Percentiles rank a stretch among this genome's conserved stretches.
These are phyloP conservation scores for Cladorrhinum samala DNA, from an alignment of 495 filamentous ascomycete species.

Conservation along the genomic window DNA sequence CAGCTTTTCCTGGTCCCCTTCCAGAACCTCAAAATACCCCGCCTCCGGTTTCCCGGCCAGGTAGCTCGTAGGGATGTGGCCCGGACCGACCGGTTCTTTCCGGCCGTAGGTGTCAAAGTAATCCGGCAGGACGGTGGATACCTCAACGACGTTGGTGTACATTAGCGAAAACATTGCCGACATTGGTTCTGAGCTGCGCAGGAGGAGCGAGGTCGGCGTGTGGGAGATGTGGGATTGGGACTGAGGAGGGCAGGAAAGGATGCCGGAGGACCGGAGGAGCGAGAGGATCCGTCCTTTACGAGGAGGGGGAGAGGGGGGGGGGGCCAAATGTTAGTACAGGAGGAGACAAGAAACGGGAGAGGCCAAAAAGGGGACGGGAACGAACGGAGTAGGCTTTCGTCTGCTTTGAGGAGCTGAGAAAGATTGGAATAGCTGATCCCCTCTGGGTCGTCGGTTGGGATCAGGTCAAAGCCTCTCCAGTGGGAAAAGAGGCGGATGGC, in stretches of 20 bases:
- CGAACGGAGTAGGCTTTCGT: too few species aligned
- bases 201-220: slow-evolving; percentile 25
- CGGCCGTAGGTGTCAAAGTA: slow-evolving; percentile 33
- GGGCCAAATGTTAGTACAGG: too few species aligned
- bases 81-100: slow-evolving; percentile 19
- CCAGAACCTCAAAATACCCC: slow-evolving; percentile 25
- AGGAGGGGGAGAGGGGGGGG: too few species aligned
- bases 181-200: slow-evolving; percentile 17
- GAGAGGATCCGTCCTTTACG: too few species aligned
- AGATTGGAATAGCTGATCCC: slow-evolving; percentile 25
- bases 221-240: too few species aligned
- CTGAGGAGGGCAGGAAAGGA: too few species aligned
- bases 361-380: too few species aligned
- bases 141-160: slow-evolving; percentile 23
- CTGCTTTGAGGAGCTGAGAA: slow-evolving; percentile 31
- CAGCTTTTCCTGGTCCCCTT: slow-evolving; percentile 13
- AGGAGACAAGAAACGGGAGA: too few species aligned
- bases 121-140: slow-evolving; percentile 20
- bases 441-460: slow-evolving; percentile 17
- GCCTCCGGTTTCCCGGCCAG: slow-evolving; percentile 18
- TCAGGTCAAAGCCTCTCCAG: slow-evolving; percentile 31
- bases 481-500: slow-evolving; percentile 28
- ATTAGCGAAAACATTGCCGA: slow-evolving; percentile 53
- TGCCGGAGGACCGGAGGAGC: too few species aligned
- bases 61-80: slow-evolving; percentile 22